Conservation (phyloP, 768 basidiomycete species). For the Trametes villosa region DNA sequence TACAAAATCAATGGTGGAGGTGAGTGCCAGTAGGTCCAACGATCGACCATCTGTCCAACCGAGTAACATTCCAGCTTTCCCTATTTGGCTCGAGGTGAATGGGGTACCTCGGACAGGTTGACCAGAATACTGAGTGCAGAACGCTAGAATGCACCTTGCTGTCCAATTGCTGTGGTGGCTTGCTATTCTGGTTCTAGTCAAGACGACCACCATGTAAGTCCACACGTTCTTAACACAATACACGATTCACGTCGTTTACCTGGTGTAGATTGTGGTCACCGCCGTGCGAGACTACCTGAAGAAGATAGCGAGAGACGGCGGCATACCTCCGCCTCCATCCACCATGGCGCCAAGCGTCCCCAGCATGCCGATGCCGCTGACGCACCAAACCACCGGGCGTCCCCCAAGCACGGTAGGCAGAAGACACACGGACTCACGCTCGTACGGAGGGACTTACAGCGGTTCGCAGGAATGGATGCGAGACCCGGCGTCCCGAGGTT, state of each 20-base stretch:
- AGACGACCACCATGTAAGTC: conserved; percentile 76
- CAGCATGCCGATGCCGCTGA: conserved; percentile 18
- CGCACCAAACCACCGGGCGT: conserved; percentile 6
- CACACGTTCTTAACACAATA: conserved; percentile 1
- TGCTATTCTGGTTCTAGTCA: conserved; percentile 82
- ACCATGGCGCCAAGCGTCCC: conserved; percentile 26
- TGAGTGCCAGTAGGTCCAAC: conserved; percentile 42
- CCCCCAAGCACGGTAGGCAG: conserved; percentile 23
- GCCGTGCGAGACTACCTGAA: conserved; percentile 72
- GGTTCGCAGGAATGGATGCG: conserved; percentile 36
- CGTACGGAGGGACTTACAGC: conserved; percentile 16
- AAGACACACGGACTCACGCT: conserved; percentile 11
- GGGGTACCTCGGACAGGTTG: neutral
- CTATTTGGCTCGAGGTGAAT: conserved; percentile 78
- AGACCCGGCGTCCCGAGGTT: conserved; percentile 35
- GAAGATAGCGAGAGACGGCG: conserved; percentile 48
- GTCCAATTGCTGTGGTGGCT: conserved; percentile 77
- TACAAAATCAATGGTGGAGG: conserved; percentile 76
- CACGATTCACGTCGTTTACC: conserved; percentile 4
- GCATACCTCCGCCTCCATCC: conserved; percentile 21
- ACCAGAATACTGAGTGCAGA: neutral
- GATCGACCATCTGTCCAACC: neutral
- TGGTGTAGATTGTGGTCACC: conserved; percentile 58
- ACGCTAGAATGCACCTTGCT: conserved; percentile 75
- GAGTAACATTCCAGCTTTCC: conserved; percentile 60